Evolutionary conservation across 805 yeast genomes (phyloP).

Genomic region (Ogataea methanolica): DNA sequence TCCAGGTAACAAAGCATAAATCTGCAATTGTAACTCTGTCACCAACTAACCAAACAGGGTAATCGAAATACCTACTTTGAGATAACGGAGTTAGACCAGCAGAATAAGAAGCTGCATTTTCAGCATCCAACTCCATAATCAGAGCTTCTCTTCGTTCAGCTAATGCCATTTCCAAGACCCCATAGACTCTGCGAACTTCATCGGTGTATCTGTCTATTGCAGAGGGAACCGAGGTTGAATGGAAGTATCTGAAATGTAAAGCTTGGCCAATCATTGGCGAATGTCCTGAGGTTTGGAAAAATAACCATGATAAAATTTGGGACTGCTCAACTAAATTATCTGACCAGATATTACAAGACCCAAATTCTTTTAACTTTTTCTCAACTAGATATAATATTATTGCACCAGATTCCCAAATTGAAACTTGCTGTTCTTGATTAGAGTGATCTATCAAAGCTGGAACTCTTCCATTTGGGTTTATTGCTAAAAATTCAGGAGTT

Average conservation of each 20-base stretch:
- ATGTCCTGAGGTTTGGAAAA: conserved; percentile 94
- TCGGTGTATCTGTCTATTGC: conserved; percentile 89
- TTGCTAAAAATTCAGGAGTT: conserved; percentile 88
- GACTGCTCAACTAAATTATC: conserved; percentile 74
- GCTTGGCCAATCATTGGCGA: conserved; percentile 99
- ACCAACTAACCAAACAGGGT: conserved; percentile 94
- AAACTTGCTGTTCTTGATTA: conserved; percentile 55
- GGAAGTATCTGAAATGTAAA: conserved; percentile 87
- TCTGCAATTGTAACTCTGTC: conserved; percentile 83
- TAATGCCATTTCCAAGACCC: conserved; percentile 90
- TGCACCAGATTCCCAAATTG: conserved; percentile 95
- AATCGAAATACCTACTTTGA: conserved; percentile 81
- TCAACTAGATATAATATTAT: conserved; percentile 79
- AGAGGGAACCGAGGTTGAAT: conserved; percentile 75
- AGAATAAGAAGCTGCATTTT: conserved; percentile 81
- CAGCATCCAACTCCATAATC: conserved; percentile 83
- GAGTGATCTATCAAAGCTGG: conserved; percentile 92
- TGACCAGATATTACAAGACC: conserved; percentile 75
- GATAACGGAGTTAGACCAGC: conserved; percentile 86
- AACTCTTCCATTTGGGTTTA: conserved; percentile 93
- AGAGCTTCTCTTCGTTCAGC: conserved; percentile 90
- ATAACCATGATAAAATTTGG: conserved; percentile 83
- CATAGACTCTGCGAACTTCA: conserved; percentile 89
- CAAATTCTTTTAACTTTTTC: conserved; percentile 56
- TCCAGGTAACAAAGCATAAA: conserved; percentile 93